Evolutionary conservation across 2,329 filamentous ascomycete species (phyloP).

Genomic region (Aureobasidium sp.): DNA sequence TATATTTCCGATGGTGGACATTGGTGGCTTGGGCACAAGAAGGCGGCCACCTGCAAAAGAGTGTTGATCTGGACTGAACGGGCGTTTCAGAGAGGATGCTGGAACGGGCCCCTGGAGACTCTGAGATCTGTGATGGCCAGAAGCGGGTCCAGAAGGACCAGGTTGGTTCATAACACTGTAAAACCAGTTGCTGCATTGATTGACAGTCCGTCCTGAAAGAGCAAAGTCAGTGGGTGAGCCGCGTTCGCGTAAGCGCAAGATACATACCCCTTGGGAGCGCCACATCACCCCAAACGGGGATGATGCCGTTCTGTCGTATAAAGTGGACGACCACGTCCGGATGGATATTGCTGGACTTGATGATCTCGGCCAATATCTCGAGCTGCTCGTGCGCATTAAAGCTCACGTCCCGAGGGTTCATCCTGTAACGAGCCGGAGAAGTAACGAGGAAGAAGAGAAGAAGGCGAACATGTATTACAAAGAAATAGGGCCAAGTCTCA

Average conservation of each 20-base stretch:
- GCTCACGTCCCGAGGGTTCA: conserved; percentile 13
- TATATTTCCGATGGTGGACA: conserved; percentile 7
- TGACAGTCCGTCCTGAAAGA: conserved; percentile 29
- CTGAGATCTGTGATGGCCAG: conserved; percentile 14
- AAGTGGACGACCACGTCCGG: conserved; percentile 38
- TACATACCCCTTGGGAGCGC: conserved; percentile 44
- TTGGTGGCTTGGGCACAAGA: conserved; percentile 38
- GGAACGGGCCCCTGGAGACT: conserved; percentile 15
- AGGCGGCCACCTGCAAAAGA: conserved; percentile 32
- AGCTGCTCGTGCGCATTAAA: conserved; percentile 23
- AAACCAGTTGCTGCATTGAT: conserved; percentile 27
- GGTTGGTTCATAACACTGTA: conserved; percentile 14
- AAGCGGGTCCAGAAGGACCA: conserved; percentile 1
- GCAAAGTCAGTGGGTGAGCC: conserved; percentile 1
- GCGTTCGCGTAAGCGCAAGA: conserved; percentile 6
- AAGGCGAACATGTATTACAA: conserved; percentile 16
- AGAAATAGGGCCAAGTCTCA: conserved; percentile 8
- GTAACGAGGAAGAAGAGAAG: conserved; percentile 12
- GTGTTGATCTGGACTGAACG: conserved; percentile 24
- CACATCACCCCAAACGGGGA: conserved; percentile 44
- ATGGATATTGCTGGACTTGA: conserved; percentile 41
- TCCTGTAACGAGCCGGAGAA: conserved; percentile 12
- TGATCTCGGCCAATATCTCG: conserved; percentile 44
- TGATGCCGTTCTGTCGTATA: conserved; percentile 37
- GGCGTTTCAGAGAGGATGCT: conserved; percentile 21